Evolutionary conservation across 2,329 filamentous ascomycete genomes (phyloP), one percentile per base, ranked within the genome.

Genomic region (Polychaeton citri): DNA sequence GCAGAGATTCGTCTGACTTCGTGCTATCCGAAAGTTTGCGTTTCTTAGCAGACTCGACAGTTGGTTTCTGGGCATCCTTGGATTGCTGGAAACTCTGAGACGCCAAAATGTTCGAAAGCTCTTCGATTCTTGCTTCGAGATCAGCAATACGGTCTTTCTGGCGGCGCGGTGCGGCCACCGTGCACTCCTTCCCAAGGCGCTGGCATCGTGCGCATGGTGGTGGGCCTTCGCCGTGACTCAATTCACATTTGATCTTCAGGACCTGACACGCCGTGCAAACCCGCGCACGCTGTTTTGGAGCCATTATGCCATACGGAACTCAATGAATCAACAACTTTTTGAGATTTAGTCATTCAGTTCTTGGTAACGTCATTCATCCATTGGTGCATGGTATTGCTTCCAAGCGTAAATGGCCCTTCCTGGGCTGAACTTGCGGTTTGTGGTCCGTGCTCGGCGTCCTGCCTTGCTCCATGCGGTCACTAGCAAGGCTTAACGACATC

Each of bases 91-190:
- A 44, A 6, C 43, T 42, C 38, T 54, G 50, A 9, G 42, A 37
- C 13, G 45, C 38, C 7, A 54, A 42, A 33, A 52, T 35, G 33
- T 38, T 36, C 18, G 49, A 53, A 33, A 54, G 38, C 8, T 43
- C 38, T n/a, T 46, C 49, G 3, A 55, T 48, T 38, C 51, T 43
- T 8, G 49, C 48, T 35, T 55, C 52, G 5, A 55, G 44, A 31
- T 54, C 50, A 5, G 45, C 44, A 10, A 49, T 43, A 15, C 41
- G 34, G 35, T 48, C 43, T 32, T 44, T 45, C 19, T 49, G 46
- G 15, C 49, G 41, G 31, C 48, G 48, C 4, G 50, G 48, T 2
- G 38, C 35, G 3, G 50, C 43, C 3, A 52, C 34, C 1, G 40
- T 24, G 41, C 52, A 55, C 15, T 49, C 41, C 34, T 52, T 50